Evolutionary conservation across 2,329 filamentous ascomycete species (phyloP).

Genomic region (Gaeumannomyces tritici): DNA sequence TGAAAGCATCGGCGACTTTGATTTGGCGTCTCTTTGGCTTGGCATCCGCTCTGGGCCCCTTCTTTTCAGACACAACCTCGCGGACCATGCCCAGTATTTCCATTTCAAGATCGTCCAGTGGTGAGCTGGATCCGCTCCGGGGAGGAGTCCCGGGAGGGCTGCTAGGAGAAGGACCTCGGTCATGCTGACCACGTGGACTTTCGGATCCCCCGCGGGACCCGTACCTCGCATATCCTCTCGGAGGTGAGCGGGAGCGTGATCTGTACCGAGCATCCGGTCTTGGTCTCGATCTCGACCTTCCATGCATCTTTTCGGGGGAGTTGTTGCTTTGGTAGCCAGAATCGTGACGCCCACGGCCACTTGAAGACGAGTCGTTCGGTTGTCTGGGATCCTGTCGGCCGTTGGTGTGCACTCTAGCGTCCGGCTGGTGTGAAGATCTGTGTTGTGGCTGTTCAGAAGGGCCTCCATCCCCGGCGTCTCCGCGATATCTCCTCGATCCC

Average conservation of each 20-base stretch:
- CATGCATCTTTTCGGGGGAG: constrained; percentile 10
- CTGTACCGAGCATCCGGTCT: background rate
- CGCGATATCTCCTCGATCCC: background rate
- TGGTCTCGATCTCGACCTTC: background rate
- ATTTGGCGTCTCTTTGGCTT: constrained; percentile 3
- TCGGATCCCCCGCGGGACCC: background rate
- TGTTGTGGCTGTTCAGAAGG: background rate
- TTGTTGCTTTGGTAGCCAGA: constrained; percentile 19
- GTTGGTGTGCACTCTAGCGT: background rate
- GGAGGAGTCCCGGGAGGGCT: background rate
- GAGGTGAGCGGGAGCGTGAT: constrained; percentile 2
- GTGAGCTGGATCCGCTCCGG: constrained; percentile 12
- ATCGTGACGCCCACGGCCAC: constrained; percentile 12
- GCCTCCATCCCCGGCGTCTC: background rate
- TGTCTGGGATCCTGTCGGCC: background rate
- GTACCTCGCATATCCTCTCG: background rate
- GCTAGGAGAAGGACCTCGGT: background rate
- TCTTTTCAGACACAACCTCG: constrained; percentile 8
- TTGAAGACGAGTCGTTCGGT: constrained; percentile 4
- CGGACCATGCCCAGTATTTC: constrained; percentile 15
- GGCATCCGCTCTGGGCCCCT: background rate
- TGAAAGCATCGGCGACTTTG: constrained; percentile 3
- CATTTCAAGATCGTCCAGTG: constrained; percentile 12
- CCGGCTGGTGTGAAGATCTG: background rate
- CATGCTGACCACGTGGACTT: background rate